phyloP scores from a whole-genome alignment of 176 grass and related monocot genomes.

The Puccinellia tenuiflora region DNA sequence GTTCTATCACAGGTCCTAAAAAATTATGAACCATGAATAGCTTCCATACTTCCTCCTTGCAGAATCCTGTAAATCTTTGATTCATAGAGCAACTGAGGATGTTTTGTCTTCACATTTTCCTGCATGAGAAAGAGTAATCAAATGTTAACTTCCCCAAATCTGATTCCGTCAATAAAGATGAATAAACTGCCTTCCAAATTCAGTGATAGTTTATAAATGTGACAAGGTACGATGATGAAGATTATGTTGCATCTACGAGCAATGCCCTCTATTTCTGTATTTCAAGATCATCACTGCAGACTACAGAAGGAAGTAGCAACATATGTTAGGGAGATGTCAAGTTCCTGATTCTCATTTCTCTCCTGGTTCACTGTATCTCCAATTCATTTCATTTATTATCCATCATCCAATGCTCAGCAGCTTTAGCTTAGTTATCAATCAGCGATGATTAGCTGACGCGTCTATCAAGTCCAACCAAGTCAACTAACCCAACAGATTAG shows the following conservation, averaged over 20 bases:
- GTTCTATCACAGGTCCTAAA: neutral
- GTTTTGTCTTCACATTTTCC: conserved; percentile 99
- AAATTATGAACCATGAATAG: conserved; percentile 8
- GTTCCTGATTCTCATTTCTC: neutral
- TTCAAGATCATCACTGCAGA: neutral
- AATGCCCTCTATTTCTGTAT: neutral
- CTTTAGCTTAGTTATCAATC: neutral
- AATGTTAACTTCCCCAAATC: neutral
- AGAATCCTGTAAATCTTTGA: conserved; percentile 92
- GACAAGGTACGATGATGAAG: neutral
- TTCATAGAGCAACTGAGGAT: conserved; percentile 95
- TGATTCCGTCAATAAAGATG: neutral
- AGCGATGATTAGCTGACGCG: neutral
- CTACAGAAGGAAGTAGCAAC: neutral
- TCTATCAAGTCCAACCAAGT: neutral
- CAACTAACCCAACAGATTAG: neutral
- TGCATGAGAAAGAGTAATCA: conserved; percentile 32
- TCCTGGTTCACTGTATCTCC: neutral
- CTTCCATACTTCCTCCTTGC: conserved; percentile 89
- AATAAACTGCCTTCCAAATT: neutral
- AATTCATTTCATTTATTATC: neutral
- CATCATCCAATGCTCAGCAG: neutral
- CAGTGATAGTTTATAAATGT: neutral
- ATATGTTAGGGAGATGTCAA: neutral
- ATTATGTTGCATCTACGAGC: neutral